Percentiles rank a stretch among this genome's conserved stretches.
These are phyloP conservation scores for Tricholoma sp. DNA, from an alignment of 768 basidiomycete genomes.

Conservation along the genomic window DNA sequence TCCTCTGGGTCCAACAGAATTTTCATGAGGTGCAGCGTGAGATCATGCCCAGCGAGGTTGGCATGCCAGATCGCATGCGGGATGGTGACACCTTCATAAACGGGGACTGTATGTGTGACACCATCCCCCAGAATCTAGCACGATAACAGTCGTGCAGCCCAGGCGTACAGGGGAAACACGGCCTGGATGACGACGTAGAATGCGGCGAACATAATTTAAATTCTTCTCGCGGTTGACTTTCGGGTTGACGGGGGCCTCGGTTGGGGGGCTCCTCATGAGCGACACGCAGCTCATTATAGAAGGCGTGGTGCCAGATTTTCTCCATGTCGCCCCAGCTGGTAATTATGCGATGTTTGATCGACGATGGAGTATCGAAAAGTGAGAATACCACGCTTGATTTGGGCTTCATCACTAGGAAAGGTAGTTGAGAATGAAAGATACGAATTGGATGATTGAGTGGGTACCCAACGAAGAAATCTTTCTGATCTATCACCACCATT, in stretches of 20 bases:
- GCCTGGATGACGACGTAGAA: conserved; percentile 92
- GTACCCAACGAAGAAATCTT: conserved; percentile 93
- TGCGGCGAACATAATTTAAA: conserved; percentile 93
- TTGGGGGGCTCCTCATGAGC: conserved; percentile 85
- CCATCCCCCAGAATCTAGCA: conserved; percentile 95
- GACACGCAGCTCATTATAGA: conserved; percentile 92
- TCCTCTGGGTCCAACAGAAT: conserved; percentile 83
- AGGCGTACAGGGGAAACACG: conserved; percentile 86
- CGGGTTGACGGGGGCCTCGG: conserved; percentile 87
- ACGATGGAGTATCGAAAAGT: conserved; percentile 90
- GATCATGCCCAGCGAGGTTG: conserved; percentile 87
- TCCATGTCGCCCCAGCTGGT: conserved; percentile 99
- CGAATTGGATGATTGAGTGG: conserved; percentile 18
- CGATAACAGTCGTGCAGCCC: conserved; percentile 94
- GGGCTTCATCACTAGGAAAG: conserved; percentile 71
- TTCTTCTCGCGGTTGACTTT: conserved; percentile 92
- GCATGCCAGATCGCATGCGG: conserved; percentile 91
- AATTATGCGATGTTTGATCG: conserved; percentile 91
- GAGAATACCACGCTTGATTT: conserved; percentile 92
- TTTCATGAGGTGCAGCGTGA: conserved; percentile 81
- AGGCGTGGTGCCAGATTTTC: conserved; percentile 98
- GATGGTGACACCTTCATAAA: conserved; percentile 90
- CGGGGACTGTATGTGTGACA: no score
- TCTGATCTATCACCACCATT: conserved; percentile 96
- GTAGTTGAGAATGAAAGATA: conserved; percentile 9